Evolutionary conservation across 2,329 filamentous ascomycete species (phyloP), one percentile per base, ranked within the genome.

Genomic region (Diaporthe longicolla): DNA sequence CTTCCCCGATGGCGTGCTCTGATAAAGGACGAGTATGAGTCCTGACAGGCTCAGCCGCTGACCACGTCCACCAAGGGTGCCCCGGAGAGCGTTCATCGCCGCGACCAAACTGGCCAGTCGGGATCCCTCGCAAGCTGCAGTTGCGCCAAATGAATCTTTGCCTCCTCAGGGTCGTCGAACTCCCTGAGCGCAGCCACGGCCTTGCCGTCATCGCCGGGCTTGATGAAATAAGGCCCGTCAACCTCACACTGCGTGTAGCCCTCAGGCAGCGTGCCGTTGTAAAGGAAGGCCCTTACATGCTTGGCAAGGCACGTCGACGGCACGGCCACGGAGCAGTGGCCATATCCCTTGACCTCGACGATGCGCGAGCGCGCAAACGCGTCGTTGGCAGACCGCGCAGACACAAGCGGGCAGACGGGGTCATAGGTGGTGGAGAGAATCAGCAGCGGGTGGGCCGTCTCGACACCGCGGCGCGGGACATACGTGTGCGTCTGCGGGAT

Each of bases 401-500:
- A 86, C 0, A 81, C 74, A 0, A 86, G 75, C 1, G 85, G 82
- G 29, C 89, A 92, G 0, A 92, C 88, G 0, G 91, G 90, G 55
- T 92, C 88, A 13, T 87, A 86, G 0, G 86, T 88, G 66, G 89
- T 90, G 50, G 86, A 86, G 15, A 90, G 82, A 75, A 89, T 87
- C 1, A 91, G 82, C 37, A 91, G 82, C 0, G 89, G 89, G 74
- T 88, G 83, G 0, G 84, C 83, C 11, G 85, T 88, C 61, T 84
- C 82, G 45, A 83, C 80, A 7, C 76, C 76, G 17, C 74, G 59
- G n/a, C 71, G 70, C 2, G 81, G 82, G 9, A 78, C 75, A 50
- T 80, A 83, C 10, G 9, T 69, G 76, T 82, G 81, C 19, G 80
- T 81, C 48, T 73, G 74, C 0, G 79, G 80, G 17, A 82, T 59